Evolutionary conservation across 306 rosid genomes (phyloP), one percentile per base, ranked within the genome.

Genomic region (Hippophae rhamnoides): DNA sequence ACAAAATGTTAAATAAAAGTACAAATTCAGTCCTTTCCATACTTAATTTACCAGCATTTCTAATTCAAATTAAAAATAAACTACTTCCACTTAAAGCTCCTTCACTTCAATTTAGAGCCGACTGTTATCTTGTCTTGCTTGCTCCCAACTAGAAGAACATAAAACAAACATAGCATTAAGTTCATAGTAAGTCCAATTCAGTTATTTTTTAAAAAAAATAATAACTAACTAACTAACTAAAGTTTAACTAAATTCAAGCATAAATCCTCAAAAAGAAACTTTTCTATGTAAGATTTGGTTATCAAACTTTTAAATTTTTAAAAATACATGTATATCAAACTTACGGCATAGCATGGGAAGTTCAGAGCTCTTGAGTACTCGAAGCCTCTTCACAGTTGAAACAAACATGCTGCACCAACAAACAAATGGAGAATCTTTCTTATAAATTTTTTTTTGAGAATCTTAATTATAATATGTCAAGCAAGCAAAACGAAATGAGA

Each of bases 301-400:
- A 18, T 18, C 23, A 18, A 18, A 18, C 1, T 18, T 18, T 18
- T 18, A 1, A 18, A 18, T 18, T 18, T 18, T 18, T 18, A 18
- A 44, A 1, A 44, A 25, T 0, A 44, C 5, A 40, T 13, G 5
- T 3, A 8, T 5, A 12, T 60, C 14, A 12, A 70, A 79, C 90
- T 84, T 61, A 90, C 90, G 67, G 56, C 84, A 61, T 71, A 83
- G 73, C 13, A 85, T 73, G 54, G 88, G 70, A 44, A 92, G 81
- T 43, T 88, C 95, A 47, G 86, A 83, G 61, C 82, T 85, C 83
- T 88, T 92, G 71, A 80, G 69, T 58, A 92, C 95, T 0, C 96
- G 84, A 72, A 92, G 74, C 81, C 96, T 78, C 85, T 78, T 88
- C 74, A 82, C 96, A 0, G 95, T 88, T 7, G 93, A 85, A 14